Evolutionary conservation across 2,329 filamentous ascomycete species (phyloP).

Genomic region (Hymenoscyphus occultus): DNA sequence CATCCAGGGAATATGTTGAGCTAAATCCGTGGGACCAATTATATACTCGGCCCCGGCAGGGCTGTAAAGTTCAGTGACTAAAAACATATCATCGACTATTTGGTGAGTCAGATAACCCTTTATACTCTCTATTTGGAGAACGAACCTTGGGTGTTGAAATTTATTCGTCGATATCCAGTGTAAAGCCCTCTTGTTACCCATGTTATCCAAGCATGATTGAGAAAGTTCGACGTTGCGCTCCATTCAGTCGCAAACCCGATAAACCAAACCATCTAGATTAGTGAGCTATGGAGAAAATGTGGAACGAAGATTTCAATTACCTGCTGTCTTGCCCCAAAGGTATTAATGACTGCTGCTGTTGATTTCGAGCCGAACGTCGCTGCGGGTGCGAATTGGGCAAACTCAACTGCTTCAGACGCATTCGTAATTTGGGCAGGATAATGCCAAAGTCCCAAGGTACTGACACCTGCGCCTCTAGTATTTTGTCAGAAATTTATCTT

Average conservation of each 20-base stretch:
- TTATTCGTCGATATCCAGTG: slow-evolving; percentile 29
- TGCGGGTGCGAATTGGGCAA: slow-evolving; percentile 51
- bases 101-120: slow-evolving; percentile 14
- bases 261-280: slow-evolving; percentile 55
- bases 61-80: slow-evolving; percentile 49
- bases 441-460: slow-evolving; percentile 53
- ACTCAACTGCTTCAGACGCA: slow-evolving; percentile 49
- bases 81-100: slow-evolving; percentile 58
- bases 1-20: slow-evolving; percentile 45
- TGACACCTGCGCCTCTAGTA: slow-evolving; percentile 43
- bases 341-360: slow-evolving; percentile 59
- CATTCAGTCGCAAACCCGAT: slow-evolving; percentile 47
- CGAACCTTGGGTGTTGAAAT: slow-evolving; percentile 29
- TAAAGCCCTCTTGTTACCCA: slow-evolving; percentile 59
- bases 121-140: slow-evolving; percentile 10
- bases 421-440: slow-evolving; percentile 56
- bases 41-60: slow-evolving; percentile 50
- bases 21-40: slow-evolving; percentile 46
- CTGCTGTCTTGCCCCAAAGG: slow-evolving; percentile 54
- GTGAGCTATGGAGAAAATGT: not conserved
- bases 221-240: slow-evolving; percentile 51
- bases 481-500: not conserved
- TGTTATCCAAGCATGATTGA: slow-evolving; percentile 61
- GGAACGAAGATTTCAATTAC: slow-evolving; percentile 9
- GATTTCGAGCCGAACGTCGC: slow-evolving; percentile 40